These are phyloP conservation scores for Sugiyamaella japonica DNA, from an alignment of 1,139 yeast genomes.

Conservation along the genomic window DNA sequence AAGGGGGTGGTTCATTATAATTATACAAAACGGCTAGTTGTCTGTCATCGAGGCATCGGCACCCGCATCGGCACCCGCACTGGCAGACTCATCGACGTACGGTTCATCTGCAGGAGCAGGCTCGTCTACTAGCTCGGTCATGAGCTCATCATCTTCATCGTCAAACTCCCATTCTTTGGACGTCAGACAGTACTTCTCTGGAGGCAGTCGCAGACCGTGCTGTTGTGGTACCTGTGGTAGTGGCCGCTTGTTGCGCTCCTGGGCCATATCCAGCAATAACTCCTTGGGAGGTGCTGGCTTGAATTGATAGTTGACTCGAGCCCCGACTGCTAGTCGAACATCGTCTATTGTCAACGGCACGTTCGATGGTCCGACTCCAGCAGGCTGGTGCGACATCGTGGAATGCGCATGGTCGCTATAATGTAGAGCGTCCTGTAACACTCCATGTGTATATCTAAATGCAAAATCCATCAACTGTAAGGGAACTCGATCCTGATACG, in stretches of 20 bases:
- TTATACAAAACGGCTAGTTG: neutral
- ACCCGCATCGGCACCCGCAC: neutral
- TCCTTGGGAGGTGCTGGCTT: slow-evolving; percentile 96
- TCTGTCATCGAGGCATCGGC: slow-evolving; percentile 13
- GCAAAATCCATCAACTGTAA: slow-evolving; percentile 96
- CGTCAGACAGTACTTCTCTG: slow-evolving; percentile 93
- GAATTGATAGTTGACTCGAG: slow-evolving; percentile 90
- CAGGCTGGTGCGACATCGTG: slow-evolving; percentile 38
- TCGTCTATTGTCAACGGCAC: slow-evolving; percentile 79
- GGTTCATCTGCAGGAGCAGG: neutral
- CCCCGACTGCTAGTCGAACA: slow-evolving; percentile 86
- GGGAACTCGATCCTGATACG: slow-evolving; percentile 94
- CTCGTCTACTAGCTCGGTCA: slow-evolving; percentile 27
- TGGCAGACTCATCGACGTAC: neutral
- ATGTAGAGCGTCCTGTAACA: slow-evolving; percentile 82
- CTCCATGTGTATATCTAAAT: slow-evolving; percentile 80
- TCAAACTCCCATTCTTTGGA: slow-evolving; percentile 71
- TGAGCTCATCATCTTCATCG: slow-evolving; percentile 46
- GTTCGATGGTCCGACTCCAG: slow-evolving; percentile 46
- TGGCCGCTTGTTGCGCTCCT: slow-evolving; percentile 84
- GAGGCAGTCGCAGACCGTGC: slow-evolving; percentile 93
- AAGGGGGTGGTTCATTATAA: slow-evolving; percentile 1
- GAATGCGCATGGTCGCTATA: slow-evolving; percentile 72
- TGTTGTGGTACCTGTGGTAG: slow-evolving; percentile 89
- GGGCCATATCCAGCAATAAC: slow-evolving; percentile 82